Evolutionary conservation across 1,284 basidiomycete species (phyloP).

Genomic region (Xanthoconium separans): DNA sequence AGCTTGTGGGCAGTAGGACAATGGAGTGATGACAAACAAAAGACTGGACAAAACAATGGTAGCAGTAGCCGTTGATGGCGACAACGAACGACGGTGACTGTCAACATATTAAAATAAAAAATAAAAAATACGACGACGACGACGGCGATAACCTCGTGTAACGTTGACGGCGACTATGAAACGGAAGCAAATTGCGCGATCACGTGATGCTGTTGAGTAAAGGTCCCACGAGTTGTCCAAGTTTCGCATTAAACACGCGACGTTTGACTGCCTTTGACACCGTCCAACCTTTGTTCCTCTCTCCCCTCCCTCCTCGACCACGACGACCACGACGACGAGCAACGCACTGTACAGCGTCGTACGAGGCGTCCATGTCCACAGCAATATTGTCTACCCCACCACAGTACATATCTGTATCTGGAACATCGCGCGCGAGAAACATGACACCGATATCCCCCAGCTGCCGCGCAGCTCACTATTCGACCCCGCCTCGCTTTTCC

Average conservation of each 20-base stretch:
- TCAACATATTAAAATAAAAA: too few species aligned
- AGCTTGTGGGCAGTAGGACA: too few species aligned
- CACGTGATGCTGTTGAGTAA: conserved; percentile 42
- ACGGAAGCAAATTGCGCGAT: conserved; percentile 28
- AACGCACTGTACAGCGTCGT: conserved; percentile 8
- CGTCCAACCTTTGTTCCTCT: not conserved
- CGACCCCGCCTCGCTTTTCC: conserved; percentile 36
- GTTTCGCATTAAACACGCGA: conserved; percentile 31
- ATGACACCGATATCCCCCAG: conserved; percentile 49
- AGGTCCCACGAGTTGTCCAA: conserved; percentile 31
- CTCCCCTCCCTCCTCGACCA: too few species aligned
- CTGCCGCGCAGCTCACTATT: conserved; percentile 42
- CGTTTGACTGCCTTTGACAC: conserved; percentile 2
- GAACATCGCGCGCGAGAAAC: conserved; percentile 39
- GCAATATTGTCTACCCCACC: conserved; percentile 39
- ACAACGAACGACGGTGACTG: too few species aligned
- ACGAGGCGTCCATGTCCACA: conserved; percentile 24
- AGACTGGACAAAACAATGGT: too few species aligned
- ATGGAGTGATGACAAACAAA: too few species aligned
- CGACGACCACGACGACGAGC: conserved; percentile 12
- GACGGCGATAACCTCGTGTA: conserved; percentile 32
- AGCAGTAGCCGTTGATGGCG: too few species aligned
- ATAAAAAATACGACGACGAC: too few species aligned
- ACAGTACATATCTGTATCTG: conserved; percentile 37
- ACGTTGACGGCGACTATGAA: conserved; percentile 25